phyloP scores from a whole-genome alignment of 2,329 filamentous ascomycete genomes.

The Phaeomoniella chlamydospora region DNA sequence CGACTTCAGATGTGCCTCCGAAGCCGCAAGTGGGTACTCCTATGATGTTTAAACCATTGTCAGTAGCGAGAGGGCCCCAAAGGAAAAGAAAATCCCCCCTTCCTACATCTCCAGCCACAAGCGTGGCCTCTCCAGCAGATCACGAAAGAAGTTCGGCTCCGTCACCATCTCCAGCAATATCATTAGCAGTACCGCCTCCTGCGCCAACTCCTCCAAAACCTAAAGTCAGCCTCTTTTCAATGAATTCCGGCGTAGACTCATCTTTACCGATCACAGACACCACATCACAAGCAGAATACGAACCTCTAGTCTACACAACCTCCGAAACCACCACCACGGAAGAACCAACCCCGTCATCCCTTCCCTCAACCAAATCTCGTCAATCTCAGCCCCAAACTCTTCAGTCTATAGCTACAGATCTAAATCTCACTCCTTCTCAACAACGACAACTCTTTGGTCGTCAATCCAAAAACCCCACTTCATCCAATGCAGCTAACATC shows the following conservation, averaged over 20 bases:
- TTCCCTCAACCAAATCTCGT: constrained; percentile 2
- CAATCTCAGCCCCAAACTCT: constrained; percentile 37
- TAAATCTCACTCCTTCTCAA: constrained; percentile 65
- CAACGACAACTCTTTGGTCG: constrained; percentile 79
- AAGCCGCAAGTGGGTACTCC: constrained; percentile 55
- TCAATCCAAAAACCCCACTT: constrained; percentile 14
- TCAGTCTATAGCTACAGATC: constrained; percentile 55
- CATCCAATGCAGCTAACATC: constrained; percentile 45
- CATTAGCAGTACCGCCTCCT: constrained; percentile 9
- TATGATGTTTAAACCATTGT: constrained; percentile 79
- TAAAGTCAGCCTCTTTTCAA: constrained; percentile 57
- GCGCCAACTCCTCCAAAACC: constrained; percentile 28
- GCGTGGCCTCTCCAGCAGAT: constrained; percentile 8
- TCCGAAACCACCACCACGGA: constrained; percentile 12
- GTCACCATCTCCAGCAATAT: constrained; percentile 2
- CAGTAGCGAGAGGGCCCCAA: constrained; percentile 59
- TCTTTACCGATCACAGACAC: constrained; percentile 3
- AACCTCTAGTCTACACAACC: constrained; percentile 34
- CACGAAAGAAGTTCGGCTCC: constrained; percentile 4
- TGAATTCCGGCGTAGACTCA: constrained; percentile 27
- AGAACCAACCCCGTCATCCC: constrained; percentile 30
- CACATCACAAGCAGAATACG: constrained; percentile 23
- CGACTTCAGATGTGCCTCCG: constrained; percentile 34
- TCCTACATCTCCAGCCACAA: constrained; percentile 6
- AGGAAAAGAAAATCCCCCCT: constrained; percentile 43